These are phyloP conservation scores for Candida argentea DNA, from an alignment of 805 yeast species.

Conservation along the genomic window DNA sequence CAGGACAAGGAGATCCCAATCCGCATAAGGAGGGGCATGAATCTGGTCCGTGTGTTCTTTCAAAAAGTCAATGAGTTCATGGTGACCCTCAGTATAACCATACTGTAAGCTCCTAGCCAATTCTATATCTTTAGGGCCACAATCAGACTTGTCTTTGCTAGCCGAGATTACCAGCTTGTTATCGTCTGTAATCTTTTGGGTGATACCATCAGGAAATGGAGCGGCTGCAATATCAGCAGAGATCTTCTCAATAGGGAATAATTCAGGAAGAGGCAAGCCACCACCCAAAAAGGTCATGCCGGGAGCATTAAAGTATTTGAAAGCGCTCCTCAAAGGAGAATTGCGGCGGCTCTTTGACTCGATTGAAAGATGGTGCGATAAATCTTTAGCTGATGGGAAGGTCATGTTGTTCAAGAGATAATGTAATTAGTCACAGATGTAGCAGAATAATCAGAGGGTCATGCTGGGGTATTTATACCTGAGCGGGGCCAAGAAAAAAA, in stretches of 20 bases:
- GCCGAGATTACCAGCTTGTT: slow-evolving; percentile 34
- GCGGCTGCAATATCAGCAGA: slow-evolving; percentile 65
- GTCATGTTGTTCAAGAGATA: slow-evolving; percentile 13
- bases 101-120: slow-evolving; percentile 85
- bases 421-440: slow-evolving; percentile 1
- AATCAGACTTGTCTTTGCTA: slow-evolving; percentile 20
- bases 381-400: slow-evolving; percentile 47
- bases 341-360: slow-evolving; percentile 71
- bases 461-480: too few species aligned
- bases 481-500: too few species aligned
- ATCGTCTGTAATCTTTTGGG: slow-evolving; percentile 40
- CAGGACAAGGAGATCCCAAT: slow-evolving; percentile 66
- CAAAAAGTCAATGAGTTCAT: slow-evolving; percentile 56
- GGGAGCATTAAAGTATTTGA: slow-evolving; percentile 65
- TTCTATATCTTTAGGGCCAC: slow-evolving; percentile 44
- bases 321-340: slow-evolving; percentile 77
- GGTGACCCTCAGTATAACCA: slow-evolving; percentile 77
- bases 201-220: slow-evolving; percentile 73
- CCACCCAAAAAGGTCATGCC: slow-evolving; percentile 86
- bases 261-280: slow-evolving; percentile 84
- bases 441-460: slow-evolving; percentile 2
- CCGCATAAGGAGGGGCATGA: slow-evolving; percentile 35
- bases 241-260: slow-evolving; percentile 84
- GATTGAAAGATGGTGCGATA: slow-evolving; percentile 61
- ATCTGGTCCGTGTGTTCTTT: slow-evolving; percentile 60